Evolutionary conservation across 1,284 basidiomycete genomes (phyloP).

Genomic region (Cryptococcus sp.): DNA sequence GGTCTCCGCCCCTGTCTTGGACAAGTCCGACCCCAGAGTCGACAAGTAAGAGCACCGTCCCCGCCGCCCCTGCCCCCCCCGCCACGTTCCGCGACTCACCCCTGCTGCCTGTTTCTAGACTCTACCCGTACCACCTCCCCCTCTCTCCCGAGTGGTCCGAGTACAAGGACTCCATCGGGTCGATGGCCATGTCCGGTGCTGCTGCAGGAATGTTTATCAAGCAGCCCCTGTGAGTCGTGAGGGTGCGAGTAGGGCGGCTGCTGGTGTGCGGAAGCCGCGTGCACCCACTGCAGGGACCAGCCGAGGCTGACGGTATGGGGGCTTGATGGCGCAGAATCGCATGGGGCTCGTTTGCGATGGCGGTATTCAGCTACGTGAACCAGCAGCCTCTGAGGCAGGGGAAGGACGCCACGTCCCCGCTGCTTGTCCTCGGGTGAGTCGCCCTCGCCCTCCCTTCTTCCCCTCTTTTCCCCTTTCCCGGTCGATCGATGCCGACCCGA

Average conservation of each 20-base stretch:
- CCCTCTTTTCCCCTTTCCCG: background rate
- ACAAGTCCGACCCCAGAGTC: constrained; percentile 43
- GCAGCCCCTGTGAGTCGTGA: constrained; percentile 40
- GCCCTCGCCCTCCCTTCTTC: background rate
- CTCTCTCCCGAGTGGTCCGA: constrained; percentile 39
- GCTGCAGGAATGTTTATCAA: constrained; percentile 49
- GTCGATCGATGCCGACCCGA: background rate
- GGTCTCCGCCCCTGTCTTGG: constrained; percentile 41
- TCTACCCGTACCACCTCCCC: constrained; percentile 43
- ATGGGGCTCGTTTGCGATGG: constrained; percentile 37
- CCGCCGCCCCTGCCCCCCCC: background rate
- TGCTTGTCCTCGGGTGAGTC: constrained; percentile 41
- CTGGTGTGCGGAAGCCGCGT: background rate
- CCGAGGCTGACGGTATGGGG: background rate
- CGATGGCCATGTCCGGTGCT: constrained; percentile 40
- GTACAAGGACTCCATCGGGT: constrained; percentile 37
- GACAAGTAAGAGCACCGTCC: constrained; percentile 32
- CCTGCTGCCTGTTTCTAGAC: constrained; percentile 17
- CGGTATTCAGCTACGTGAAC: constrained; percentile 35
- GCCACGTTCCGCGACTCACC: background rate
- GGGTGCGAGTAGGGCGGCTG: background rate
- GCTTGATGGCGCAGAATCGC: constrained; percentile 28
- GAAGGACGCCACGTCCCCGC: constrained; percentile 37
- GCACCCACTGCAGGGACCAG: background rate
- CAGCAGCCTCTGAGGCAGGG: constrained; percentile 33